A percentile compares a stretch with the other conserved stretches of the same genome.
These are phyloP conservation scores for Nothophoma quercina DNA, from an alignment of 2,329 filamentous ascomycete genomes.

Conservation along the genomic window DNA sequence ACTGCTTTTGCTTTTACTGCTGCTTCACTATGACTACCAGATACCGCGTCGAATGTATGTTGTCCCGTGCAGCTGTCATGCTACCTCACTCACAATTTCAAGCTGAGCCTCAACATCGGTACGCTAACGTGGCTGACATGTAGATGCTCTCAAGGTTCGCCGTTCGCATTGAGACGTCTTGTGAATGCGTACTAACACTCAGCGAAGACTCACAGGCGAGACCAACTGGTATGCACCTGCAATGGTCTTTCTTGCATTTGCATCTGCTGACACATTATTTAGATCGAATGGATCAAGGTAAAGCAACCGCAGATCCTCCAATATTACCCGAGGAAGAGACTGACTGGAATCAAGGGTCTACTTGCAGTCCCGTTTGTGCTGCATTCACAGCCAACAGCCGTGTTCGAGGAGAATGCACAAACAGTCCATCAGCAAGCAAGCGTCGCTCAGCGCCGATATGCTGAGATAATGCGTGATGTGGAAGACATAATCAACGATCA, in stretches of 20 bases:
- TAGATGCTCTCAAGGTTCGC: conserved; percentile 70
- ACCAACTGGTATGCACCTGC: conserved; percentile 76
- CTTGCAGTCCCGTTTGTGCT: conserved; percentile 95
- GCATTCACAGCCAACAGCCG: conserved; percentile 90
- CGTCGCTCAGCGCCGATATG: conserved; percentile 85
- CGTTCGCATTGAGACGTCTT: conserved; percentile 12
- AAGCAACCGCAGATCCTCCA: background rate
- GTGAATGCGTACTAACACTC: conserved; percentile 19
- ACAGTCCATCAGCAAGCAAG: conserved; percentile 75
- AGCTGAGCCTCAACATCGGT: conserved; percentile 6
- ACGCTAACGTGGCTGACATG: conserved; percentile 26
- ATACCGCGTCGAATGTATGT: conserved; percentile 53
- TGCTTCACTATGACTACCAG: conserved; percentile 49
- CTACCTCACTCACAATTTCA: conserved; percentile 1
- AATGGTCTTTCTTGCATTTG: background rate
- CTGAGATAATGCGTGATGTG: conserved; percentile 93
- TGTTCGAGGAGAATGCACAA: conserved; percentile 74
- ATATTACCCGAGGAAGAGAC: too few species aligned
- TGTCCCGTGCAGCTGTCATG: background rate
- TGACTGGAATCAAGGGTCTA: conserved; percentile 54
- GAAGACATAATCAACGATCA: conserved; percentile 92
- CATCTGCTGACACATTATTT: conserved; percentile 21
- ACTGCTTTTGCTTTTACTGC: background rate
- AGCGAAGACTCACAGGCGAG: conserved; percentile 82
- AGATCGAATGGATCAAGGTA: conserved; percentile 92